Evolutionary conservation across 345 rosid species (phyloP).

Genomic region (Murraya koenigii): DNA sequence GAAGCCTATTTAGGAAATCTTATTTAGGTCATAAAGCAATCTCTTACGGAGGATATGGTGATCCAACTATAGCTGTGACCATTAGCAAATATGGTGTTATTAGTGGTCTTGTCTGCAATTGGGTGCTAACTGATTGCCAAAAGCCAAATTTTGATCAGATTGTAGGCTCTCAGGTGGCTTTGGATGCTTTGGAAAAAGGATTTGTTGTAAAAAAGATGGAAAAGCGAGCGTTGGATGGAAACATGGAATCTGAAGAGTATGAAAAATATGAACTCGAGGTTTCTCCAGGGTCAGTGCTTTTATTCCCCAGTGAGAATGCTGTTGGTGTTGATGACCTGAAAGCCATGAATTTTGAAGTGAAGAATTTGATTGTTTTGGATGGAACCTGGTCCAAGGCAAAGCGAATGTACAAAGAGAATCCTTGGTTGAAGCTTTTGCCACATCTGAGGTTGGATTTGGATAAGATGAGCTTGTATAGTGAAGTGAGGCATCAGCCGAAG

Average conservation of each 20-base stretch:
- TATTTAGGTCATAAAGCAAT: not conserved
- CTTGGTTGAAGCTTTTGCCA: conserved; percentile 79
- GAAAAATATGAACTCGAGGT: conserved; percentile 56
- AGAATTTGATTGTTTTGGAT: conserved; percentile 76
- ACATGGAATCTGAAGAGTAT: conserved; percentile 36
- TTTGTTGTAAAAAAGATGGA: conserved; percentile 54
- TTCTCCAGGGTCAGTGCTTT: conserved; percentile 58
- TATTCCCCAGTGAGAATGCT: conserved; percentile 63
- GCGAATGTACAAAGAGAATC: conserved; percentile 76
- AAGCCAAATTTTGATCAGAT: conserved; percentile 38
- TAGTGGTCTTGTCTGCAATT: conserved; percentile 21
- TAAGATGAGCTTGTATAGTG: conserved; percentile 58
- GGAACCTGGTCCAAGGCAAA: conserved; percentile 89
- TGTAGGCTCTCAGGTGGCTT: conserved; percentile 34
- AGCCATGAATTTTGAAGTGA: conserved; percentile 40
- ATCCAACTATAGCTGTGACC: conserved; percentile 25
- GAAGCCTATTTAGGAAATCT: not conserved
- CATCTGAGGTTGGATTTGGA: conserved; percentile 71
- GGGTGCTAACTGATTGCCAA: conserved; percentile 20
- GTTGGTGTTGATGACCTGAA: conserved; percentile 43
- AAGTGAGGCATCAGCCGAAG: conserved; percentile 75
- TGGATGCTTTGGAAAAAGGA: conserved; percentile 53
- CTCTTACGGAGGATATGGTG: not conserved
- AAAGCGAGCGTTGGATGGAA: conserved; percentile 10
- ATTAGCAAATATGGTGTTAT: conserved; percentile 48